phyloP scores from a whole-genome alignment of 2,329 filamentous ascomycete genomes.

The Arthroderma uncinatum region DNA sequence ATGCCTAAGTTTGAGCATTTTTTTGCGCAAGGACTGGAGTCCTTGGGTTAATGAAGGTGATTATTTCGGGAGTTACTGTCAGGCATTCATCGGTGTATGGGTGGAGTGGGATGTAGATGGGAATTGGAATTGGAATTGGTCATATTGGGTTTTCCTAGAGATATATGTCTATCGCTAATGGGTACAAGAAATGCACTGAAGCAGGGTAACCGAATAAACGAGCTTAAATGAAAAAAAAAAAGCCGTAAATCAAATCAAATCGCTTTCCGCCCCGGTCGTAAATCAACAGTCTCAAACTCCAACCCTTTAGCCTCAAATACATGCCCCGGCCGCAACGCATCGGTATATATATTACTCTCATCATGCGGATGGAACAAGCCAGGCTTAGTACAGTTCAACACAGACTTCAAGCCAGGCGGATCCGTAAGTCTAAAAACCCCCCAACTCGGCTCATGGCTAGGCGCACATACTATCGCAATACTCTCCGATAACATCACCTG shows the following conservation, averaged over 20 bases:
- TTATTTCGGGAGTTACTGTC: too few relatives aligned
- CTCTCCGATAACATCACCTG: slow-evolving; percentile 95
- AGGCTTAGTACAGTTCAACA: slow-evolving; percentile 64
- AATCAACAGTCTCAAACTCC: slow-evolving; percentile 57
- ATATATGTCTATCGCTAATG: background rate
- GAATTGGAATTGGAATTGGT: too few relatives aligned
- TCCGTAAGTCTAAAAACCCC: slow-evolving; percentile 90
- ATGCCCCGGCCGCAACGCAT: slow-evolving; percentile 59
- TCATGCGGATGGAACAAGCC: slow-evolving; percentile 75
- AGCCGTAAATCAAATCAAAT: background rate
- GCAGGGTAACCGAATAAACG: too few relatives aligned
- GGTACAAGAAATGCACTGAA: too few relatives aligned
- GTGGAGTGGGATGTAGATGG: too few relatives aligned
- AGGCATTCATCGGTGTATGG: too few relatives aligned
- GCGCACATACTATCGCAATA: slow-evolving; percentile 92
- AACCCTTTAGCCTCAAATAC: slow-evolving; percentile 57
- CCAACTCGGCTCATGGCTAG: slow-evolving; percentile 61
- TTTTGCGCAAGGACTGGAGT: too few relatives aligned
- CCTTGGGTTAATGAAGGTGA: too few relatives aligned
- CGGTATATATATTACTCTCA: slow-evolving; percentile 64
- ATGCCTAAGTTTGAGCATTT: background rate
- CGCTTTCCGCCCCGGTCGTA: slow-evolving; percentile 28
- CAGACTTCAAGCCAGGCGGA: slow-evolving; percentile 77
- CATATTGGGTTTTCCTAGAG: too few relatives aligned
- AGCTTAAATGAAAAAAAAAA: background rate